phyloP scores from a whole-genome alignment of 2,329 filamentous ascomycete species.

The Aspergillus sp. region DNA sequence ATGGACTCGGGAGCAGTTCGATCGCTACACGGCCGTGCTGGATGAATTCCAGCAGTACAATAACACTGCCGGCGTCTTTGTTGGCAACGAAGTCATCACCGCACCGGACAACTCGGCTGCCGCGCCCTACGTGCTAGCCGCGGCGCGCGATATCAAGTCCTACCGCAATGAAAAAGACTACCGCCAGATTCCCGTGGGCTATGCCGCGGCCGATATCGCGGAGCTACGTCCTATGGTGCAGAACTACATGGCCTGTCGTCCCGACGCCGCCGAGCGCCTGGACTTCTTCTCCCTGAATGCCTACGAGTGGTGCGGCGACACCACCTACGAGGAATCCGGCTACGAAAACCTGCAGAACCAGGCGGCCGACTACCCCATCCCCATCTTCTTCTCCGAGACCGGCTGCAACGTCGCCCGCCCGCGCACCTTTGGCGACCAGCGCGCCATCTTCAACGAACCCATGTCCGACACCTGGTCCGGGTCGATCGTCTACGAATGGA shows the following conservation, averaged over 20 bases:
- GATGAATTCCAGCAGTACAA: slow-evolving; percentile 75
- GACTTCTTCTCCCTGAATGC: slow-evolving; percentile 87
- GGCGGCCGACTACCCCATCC: slow-evolving; percentile 71
- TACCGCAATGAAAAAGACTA: slow-evolving; percentile 75
- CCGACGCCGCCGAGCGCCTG: slow-evolving; percentile 63
- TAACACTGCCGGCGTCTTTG: slow-evolving; percentile 80
- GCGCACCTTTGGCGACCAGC: slow-evolving; percentile 60
- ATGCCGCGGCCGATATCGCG: slow-evolving; percentile 82
- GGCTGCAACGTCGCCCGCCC: slow-evolving; percentile 65
- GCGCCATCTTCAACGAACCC: slow-evolving; percentile 69
- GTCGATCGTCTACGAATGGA: slow-evolving; percentile 87
- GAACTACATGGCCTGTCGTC: slow-evolving; percentile 76
- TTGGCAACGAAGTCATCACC: slow-evolving; percentile 79
- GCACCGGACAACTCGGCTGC: slow-evolving; percentile 55
- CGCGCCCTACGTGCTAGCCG: slow-evolving; percentile 81
- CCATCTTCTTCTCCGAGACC: slow-evolving; percentile 87
- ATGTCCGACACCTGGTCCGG: slow-evolving; percentile 74
- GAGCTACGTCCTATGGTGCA: slow-evolving; percentile 65
- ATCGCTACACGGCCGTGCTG: slow-evolving; percentile 68
- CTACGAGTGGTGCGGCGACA: slow-evolving; percentile 72
- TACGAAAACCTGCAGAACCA: slow-evolving; percentile 68
- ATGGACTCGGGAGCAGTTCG: slow-evolving; percentile 73
- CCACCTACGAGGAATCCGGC: slow-evolving; percentile 61
- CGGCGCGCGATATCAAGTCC: slow-evolving; percentile 76
- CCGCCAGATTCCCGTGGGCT: slow-evolving; percentile 79